Evolutionary conservation across 768 basidiomycete species (phyloP).

Genomic region (Kwoniella botswanensis): DNA sequence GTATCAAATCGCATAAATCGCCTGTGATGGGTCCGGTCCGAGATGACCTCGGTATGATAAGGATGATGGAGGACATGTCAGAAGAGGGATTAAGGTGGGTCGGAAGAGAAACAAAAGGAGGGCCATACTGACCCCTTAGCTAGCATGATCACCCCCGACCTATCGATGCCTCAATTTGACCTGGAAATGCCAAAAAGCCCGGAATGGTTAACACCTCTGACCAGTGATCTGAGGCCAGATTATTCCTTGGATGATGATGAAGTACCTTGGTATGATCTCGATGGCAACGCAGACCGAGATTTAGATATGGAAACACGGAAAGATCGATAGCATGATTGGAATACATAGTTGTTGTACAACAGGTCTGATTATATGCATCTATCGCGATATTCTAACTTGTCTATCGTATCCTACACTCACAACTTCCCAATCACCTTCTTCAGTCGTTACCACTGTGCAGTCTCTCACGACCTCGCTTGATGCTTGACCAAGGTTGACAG

Average conservation of each 20-base stretch:
- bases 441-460: conserved; percentile 24
- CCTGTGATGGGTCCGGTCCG: conserved; percentile 33
- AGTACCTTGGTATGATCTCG: conserved; percentile 24
- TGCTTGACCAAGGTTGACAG: conserved; percentile 33
- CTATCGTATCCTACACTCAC: conserved; percentile 57
- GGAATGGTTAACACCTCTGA: conserved; percentile 19
- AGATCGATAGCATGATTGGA: not conserved
- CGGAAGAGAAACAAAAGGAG: not conserved
- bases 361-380: not conserved
- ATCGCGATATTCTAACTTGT: conserved; percentile 44
- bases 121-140: not conserved
- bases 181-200: conserved; percentile 13
- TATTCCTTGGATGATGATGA: conserved; percentile 18
- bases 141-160: conserved; percentile 21
- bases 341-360: not conserved
- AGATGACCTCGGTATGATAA: conserved; percentile 25
- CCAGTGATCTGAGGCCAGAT: conserved; percentile 9
- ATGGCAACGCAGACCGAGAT: not conserved
- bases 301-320: not conserved
- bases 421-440: conserved; percentile 28
- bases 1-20: conserved; percentile 26
- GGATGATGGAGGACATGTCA: conserved; percentile 40
- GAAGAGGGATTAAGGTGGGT: conserved; percentile 40
- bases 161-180: conserved; percentile 12
- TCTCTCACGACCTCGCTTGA: conserved; percentile 54